A percentile compares a stretch with the other conserved stretches of the same genome.
Evolutionary conservation across 2,329 filamentous ascomycete genomes (phyloP).

Genomic region (Aspergillus melleus): DNA sequence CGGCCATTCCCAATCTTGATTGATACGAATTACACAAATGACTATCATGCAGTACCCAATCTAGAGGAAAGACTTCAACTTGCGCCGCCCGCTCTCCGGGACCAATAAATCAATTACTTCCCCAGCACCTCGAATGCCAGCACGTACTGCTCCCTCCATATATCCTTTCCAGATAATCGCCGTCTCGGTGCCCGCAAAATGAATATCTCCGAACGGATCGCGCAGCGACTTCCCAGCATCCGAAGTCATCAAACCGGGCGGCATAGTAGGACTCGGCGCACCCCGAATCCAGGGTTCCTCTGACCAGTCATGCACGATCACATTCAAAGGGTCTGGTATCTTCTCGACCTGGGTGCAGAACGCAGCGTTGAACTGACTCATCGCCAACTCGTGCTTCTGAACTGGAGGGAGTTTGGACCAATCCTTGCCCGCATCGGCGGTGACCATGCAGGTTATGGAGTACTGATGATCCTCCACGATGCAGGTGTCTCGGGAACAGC

Average conservation of each 20-base stretch:
- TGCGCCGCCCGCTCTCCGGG: neutral
- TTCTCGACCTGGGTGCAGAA: neutral
- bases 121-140: neutral
- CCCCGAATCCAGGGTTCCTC: neutral
- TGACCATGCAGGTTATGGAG: neutral
- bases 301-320: neutral
- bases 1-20: neutral
- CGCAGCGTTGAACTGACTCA: neutral
- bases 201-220: neutral
- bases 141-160: neutral
- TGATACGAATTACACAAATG: neutral
- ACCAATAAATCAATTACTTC: neutral
- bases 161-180: neutral
- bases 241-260: neutral
- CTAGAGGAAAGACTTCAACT: neutral
- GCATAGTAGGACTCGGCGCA: neutral
- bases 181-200: neutral
- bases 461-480: neutral
- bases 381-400: neutral
- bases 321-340: neutral
- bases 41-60: neutral
- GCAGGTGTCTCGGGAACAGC: neutral
- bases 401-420: neutral
- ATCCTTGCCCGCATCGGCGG: neutral
- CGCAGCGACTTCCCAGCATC: neutral